phyloP scores from a whole-genome alignment of 2,329 filamentous ascomycete species.

The Cercospora nicotianae region DNA sequence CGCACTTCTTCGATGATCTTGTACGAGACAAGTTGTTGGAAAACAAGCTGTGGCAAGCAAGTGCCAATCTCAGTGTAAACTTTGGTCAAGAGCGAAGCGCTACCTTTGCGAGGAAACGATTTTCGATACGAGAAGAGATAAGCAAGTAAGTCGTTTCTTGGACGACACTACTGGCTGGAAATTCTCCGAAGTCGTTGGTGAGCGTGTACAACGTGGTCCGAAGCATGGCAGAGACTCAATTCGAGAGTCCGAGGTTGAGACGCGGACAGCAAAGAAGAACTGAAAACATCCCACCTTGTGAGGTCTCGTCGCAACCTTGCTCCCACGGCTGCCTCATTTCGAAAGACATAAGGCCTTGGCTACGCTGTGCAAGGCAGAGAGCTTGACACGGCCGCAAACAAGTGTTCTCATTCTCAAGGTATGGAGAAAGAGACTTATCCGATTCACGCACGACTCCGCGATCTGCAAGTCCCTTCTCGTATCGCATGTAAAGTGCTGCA shows the following conservation, averaged over 20 bases:
- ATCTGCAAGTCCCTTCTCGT: neutral
- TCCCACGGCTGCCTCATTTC: neutral
- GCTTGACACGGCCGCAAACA: neutral
- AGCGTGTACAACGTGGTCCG: neutral
- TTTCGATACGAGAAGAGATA: neutral
- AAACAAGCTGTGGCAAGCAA: slow-evolving; percentile 2
- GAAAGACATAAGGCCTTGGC: neutral
- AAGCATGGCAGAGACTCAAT: neutral
- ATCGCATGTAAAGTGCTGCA: neutral
- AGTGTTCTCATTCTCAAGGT: neutral
- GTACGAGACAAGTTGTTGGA: neutral
- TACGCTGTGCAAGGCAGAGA: neutral
- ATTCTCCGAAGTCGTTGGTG: neutral
- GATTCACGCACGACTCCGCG: neutral
- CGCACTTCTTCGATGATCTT: neutral
- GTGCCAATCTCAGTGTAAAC: neutral
- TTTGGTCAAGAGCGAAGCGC: neutral
- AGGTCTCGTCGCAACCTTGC: neutral
- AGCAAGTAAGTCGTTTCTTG: neutral
- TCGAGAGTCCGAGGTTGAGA: neutral
- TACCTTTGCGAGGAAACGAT: neutral
- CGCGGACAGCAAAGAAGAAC: no score
- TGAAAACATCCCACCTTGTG: neutral
- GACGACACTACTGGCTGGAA: neutral
- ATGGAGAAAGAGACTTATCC: neutral